phyloP scores from a whole-genome alignment of 2,329 filamentous ascomycete species.

The Talaromyces sp. region DNA sequence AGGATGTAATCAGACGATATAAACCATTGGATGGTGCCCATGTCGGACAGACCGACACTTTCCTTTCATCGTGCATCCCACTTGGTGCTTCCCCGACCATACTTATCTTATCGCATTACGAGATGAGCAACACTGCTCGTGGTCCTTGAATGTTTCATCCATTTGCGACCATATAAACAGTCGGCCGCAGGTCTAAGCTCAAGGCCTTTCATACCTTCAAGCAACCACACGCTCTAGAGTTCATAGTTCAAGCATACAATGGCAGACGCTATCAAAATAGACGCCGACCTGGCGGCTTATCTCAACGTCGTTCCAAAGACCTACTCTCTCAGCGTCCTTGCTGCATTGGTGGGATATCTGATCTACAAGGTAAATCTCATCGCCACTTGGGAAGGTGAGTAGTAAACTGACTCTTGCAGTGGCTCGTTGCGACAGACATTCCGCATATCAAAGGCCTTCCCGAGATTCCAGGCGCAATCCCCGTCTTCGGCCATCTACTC shows the following conservation, averaged over 20 bases:
- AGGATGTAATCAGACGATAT: background rate
- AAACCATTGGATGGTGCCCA: background rate
- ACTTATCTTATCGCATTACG: slow-evolving; percentile 7
- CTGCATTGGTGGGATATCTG: background rate
- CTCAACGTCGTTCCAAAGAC: background rate
- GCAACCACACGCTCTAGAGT: background rate
- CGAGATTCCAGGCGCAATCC: slow-evolving; percentile 55
- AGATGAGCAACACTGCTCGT: background rate
- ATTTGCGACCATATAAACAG: background rate
- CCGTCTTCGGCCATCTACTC: slow-evolving; percentile 59
- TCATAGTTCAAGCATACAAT: background rate
- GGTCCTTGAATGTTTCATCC: background rate
- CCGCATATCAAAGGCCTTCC: slow-evolving; percentile 58
- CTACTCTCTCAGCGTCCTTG: background rate
- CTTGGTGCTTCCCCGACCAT: background rate
- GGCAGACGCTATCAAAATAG: background rate
- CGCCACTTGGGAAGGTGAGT: background rate
- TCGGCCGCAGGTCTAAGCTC: background rate
- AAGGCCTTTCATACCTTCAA: background rate
- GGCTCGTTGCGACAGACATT: slow-evolving; percentile 45
- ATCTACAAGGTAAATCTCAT: slow-evolving; percentile 1
- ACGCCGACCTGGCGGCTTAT: slow-evolving; percentile 6
- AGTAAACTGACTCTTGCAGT: background rate
- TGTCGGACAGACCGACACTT: slow-evolving; percentile 1
- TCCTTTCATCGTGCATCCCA: background rate